These are phyloP conservation scores for Dothistroma pini DNA, from an alignment of 2,329 filamentous ascomycete species.

Conservation along the genomic window DNA sequence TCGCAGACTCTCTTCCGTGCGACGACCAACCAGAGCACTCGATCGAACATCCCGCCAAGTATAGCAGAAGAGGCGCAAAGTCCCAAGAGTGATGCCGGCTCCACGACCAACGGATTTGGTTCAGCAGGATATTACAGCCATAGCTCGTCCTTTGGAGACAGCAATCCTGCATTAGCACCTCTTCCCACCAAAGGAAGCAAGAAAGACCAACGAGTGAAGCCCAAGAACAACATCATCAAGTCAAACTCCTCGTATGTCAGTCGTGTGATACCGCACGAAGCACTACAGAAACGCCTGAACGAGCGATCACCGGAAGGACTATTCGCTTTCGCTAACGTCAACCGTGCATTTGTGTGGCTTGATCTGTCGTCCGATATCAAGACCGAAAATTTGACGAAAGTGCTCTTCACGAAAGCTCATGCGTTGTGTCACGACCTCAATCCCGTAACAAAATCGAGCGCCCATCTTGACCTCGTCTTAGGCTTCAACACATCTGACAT, in stretches of 20 bases:
- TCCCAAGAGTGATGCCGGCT: constrained; percentile 45
- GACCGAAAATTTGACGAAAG: constrained; percentile 89
- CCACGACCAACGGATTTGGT: constrained; percentile 39
- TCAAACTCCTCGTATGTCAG: constrained; percentile 99
- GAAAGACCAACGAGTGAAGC: constrained; percentile 73
- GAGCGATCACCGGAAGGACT: constrained; percentile 76
- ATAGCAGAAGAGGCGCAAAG: constrained; percentile 48
- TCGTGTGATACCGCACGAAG: constrained; percentile 88
- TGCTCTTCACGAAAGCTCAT: constrained; percentile 94
- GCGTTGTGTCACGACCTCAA: constrained; percentile 95
- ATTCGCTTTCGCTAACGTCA: constrained; percentile 93
- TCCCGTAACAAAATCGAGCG: constrained; percentile 68
- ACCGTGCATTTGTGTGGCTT: constrained; percentile 93
- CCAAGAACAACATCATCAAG: constrained; percentile 97
- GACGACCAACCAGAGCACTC: constrained; percentile 39
- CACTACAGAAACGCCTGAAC: constrained; percentile 69
- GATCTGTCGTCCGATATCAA: constrained; percentile 76
- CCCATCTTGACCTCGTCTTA: constrained; percentile 87
- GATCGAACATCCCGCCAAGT: constrained; percentile 39
- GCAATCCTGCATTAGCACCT: constrained; percentile 68
- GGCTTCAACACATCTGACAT: constrained; percentile 96
- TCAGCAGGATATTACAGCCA: constrained; percentile 31
- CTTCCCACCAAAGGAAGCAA: constrained; percentile 60
- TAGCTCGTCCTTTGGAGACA: constrained; percentile 74
- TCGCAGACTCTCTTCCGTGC: constrained; percentile 42